Percentiles rank a stretch among this genome's conserved stretches.
phyloP scores from a whole-genome alignment of 345 rosid genomes.

The Melastoma malabathricum region DNA sequence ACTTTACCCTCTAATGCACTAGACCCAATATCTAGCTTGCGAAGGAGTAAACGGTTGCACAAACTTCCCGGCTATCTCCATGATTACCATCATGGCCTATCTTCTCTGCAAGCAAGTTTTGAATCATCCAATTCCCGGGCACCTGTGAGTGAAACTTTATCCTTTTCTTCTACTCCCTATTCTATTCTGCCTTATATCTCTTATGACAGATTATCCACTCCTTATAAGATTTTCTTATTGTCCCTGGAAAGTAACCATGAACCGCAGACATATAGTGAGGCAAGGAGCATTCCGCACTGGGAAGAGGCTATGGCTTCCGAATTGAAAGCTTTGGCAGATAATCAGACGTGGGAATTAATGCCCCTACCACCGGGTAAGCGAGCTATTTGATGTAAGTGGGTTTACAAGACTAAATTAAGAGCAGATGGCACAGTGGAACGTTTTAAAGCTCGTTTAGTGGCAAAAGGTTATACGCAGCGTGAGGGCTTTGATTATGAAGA shows the following conservation, averaged over 20 bases:
- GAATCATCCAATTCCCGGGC: no score
- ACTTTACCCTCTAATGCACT: no score
- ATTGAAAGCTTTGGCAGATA: neutral
- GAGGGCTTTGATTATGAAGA: neutral
- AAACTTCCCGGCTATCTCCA: no score
- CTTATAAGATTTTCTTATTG: neutral
- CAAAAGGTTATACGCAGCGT: constrained; percentile 1
- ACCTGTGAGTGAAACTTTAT: no score
- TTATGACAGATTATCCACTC: no score
- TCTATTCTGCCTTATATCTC: no score
- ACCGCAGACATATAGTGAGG: neutral
- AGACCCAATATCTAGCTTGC: no score
- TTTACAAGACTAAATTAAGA: neutral
- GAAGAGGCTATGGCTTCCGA: neutral
- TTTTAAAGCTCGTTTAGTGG: neutral
- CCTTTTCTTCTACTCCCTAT: no score
- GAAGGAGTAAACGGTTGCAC: no score
- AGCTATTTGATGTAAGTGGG: neutral
- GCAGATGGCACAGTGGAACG: neutral
- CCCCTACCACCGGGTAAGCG: neutral
- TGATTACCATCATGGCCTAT: no score
- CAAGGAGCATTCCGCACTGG: neutral
- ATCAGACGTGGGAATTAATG: neutral
- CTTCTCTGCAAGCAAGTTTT: no score
- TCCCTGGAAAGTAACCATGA: neutral